These are phyloP conservation scores for Hypoxylon perforatum DNA, from an alignment of 495 filamentous ascomycete genomes.

Conservation along the genomic window DNA sequence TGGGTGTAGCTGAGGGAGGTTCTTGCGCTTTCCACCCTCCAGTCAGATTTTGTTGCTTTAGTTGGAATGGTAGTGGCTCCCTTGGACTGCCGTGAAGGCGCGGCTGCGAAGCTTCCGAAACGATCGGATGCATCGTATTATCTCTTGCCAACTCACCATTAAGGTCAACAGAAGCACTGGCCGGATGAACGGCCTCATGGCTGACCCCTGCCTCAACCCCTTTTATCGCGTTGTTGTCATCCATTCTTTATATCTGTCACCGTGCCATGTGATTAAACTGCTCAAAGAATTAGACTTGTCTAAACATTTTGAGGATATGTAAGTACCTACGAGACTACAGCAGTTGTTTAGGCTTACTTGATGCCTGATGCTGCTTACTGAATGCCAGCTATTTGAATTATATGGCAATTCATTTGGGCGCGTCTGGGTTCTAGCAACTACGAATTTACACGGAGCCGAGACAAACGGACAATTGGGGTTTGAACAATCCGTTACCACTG, in stretches of 20 bases:
- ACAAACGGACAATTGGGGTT: not conserved
- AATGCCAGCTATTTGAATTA: not conserved
- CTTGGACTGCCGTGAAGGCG: slow-evolving; percentile 3
- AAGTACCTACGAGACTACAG: not conserved
- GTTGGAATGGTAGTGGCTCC: slow-evolving; percentile 12
- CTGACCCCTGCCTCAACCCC: not conserved
- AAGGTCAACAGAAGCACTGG: not conserved
- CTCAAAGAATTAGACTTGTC: slow-evolving; percentile 2
- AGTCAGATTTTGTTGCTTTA: slow-evolving; percentile 9
- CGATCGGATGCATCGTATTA: slow-evolving; percentile 13
- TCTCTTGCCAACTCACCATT: slow-evolving; percentile 21
- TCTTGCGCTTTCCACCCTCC: slow-evolving; percentile 8
- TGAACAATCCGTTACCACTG: not conserved
- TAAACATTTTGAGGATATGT: not conserved
- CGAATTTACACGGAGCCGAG: not conserved
- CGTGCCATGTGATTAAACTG: slow-evolving; percentile 8
- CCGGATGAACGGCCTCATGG: not conserved
- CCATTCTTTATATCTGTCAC: slow-evolving; percentile 13
- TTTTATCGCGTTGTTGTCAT: slow-evolving; percentile 14
- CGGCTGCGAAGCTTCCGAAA: slow-evolving; percentile 33
- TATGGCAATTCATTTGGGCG: not conserved
- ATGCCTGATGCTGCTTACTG: not conserved
- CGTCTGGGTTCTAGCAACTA: not conserved
- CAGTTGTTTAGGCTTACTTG: not conserved
- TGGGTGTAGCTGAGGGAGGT: not conserved